Evolutionary conservation across 306 rosid genomes (phyloP).

Genomic region (Mimosa pudica): DNA sequence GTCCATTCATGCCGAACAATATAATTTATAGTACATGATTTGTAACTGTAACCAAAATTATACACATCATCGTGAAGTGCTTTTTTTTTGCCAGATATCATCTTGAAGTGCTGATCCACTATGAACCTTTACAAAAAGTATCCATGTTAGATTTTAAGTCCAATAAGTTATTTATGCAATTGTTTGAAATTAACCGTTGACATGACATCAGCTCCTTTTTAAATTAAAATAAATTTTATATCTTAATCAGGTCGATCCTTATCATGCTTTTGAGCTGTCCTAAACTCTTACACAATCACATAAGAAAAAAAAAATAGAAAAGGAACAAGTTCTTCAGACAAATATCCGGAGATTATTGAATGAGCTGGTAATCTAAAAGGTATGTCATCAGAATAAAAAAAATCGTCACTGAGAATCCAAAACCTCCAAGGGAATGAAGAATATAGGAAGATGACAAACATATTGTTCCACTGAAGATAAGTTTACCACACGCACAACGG

Average conservation of each 20-base stretch:
- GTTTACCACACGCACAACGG: not conserved
- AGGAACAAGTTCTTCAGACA: not conserved
- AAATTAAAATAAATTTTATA: not conserved
- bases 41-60: too few relatives aligned
- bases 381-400: not conserved
- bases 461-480: not conserved
- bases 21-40: too few relatives aligned
- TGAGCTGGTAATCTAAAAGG: not conserved
- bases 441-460: not conserved
- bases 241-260: not conserved
- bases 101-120: not conserved
- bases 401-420: not conserved
- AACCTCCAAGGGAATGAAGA: not conserved
- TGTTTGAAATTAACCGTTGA: not conserved
- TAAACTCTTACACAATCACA: not conserved
- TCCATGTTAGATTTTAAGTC: too few relatives aligned
- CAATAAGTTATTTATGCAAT: too few relatives aligned
- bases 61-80: not conserved
- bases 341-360: not conserved
- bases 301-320: not conserved
- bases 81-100: too few relatives aligned
- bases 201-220: not conserved
- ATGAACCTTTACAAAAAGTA: too few relatives aligned
- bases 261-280: not conserved
- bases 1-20: too few relatives aligned